A percentile compares a stretch with the other conserved stretches of the same genome.
phyloP scores from a whole-genome alignment of 139 green algal species.

The Medakamo hakoo region DNA sequence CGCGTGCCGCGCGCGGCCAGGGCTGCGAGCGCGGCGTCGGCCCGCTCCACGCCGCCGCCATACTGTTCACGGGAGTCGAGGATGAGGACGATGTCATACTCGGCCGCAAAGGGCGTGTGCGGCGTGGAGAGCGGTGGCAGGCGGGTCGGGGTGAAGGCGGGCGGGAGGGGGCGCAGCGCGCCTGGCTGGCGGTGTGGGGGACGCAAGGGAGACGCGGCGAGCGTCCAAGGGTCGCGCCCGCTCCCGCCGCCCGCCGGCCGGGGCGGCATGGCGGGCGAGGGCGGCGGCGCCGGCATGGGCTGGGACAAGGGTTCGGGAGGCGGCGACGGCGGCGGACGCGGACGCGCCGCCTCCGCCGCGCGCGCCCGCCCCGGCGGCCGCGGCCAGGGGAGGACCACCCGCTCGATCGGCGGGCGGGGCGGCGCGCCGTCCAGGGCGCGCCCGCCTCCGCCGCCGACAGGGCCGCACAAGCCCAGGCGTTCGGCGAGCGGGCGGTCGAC shows the following conservation, averaged over 20 bases:
- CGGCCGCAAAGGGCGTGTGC: neutral
- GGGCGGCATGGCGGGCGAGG: too few species aligned
- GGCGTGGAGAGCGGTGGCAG: neutral
- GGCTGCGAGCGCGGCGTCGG: neutral
- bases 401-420: too few species aligned
- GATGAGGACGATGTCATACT: neutral
- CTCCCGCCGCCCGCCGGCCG: too few species aligned
- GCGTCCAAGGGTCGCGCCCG: neutral
- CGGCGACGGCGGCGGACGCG: too few species aligned
- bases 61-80: conserved; percentile 1
- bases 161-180: neutral
- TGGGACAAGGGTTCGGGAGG: too few species aligned
- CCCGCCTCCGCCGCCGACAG: too few species aligned
- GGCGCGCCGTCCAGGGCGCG: neutral
- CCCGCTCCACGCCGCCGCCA: neutral
- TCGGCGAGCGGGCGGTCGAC: too few species aligned
- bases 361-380: too few species aligned
- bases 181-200: neutral
- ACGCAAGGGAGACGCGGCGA: neutral
- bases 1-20: neutral
- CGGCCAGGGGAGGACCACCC: too few species aligned
- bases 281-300: too few species aligned
- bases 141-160: neutral
- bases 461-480: too few species aligned
- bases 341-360: neutral